Evolutionary conservation across 2,329 filamentous ascomycete genomes (phyloP).

Genomic region (Parastagonospora nodorum): DNA sequence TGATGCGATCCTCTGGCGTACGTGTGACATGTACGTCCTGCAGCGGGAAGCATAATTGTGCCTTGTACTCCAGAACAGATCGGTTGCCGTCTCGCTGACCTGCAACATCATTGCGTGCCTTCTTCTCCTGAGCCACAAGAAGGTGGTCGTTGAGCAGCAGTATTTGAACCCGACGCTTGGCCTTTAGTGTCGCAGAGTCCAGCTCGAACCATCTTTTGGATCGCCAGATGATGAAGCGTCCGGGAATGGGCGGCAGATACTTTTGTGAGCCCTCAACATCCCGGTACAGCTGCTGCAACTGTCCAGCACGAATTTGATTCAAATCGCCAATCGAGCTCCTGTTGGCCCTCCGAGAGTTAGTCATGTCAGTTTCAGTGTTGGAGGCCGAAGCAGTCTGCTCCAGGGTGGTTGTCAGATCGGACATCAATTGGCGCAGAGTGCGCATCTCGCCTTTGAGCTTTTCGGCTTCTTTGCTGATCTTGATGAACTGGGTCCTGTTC

Average conservation of each 20-base stretch:
- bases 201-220: conserved; percentile 94
- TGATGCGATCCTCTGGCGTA: conserved; percentile 71
- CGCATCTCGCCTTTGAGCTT: conserved; percentile 97
- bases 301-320: conserved; percentile 70
- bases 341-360: conserved; percentile 63
- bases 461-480: conserved; percentile 98
- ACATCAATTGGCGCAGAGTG: conserved; percentile 85
- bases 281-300: conserved; percentile 86
- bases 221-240: conserved; percentile 93
- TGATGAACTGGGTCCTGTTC: conserved; percentile 97
- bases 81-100: conserved; percentile 50
- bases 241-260: conserved; percentile 85
- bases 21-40: conserved; percentile 91
- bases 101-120: conserved; percentile 75
- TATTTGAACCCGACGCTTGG: conserved; percentile 84
- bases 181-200: conserved; percentile 97
- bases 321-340: conserved; percentile 84
- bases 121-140: conserved; percentile 91
- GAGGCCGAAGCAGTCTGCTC: conserved; percentile 53
- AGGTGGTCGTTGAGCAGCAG: conserved; percentile 95
- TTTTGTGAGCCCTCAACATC: conserved; percentile 98
- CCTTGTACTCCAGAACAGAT: conserved; percentile 71
- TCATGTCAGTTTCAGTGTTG: conserved; percentile 40
- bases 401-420: conserved; percentile 71
- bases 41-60: conserved; percentile 91